Evolutionary conservation across 1,139 yeast genomes (phyloP).

Genomic region (Blastobotrys indianensis): DNA sequence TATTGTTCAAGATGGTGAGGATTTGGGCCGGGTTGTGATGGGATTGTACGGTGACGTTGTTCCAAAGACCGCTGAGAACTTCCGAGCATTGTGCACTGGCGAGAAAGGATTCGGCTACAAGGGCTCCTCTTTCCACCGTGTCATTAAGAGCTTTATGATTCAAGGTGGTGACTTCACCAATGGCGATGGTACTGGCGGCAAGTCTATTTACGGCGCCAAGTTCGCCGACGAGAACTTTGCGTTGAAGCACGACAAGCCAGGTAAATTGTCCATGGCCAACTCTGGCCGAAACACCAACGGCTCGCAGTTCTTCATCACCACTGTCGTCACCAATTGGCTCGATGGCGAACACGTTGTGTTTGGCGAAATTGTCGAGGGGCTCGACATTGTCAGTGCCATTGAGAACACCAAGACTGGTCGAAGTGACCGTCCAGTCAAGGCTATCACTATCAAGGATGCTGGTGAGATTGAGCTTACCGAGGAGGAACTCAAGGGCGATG

Average conservation of each 20-base stretch:
- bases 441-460: conserved; percentile 64
- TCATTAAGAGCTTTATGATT: conserved; percentile 88
- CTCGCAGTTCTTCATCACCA: conserved; percentile 91
- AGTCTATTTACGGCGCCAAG: conserved; percentile 85
- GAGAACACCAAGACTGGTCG: conserved; percentile 69
- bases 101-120: conserved; percentile 82
- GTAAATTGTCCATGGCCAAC: conserved; percentile 79
- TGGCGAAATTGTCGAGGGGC: conserved; percentile 88
- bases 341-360: conserved; percentile 95
- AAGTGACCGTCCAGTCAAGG: conserved; percentile 66
- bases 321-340: conserved; percentile 85
- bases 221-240: conserved; percentile 85
- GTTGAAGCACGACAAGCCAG: conserved; percentile 76
- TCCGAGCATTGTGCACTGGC: conserved; percentile 63
- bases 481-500: conserved; percentile 11
- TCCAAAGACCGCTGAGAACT: conserved; percentile 88
- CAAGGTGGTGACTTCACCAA: conserved; percentile 97
- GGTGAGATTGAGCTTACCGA: conserved; percentile 53
- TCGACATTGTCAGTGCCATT: conserved; percentile 70
- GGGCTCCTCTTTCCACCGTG: conserved; percentile 86
- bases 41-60: conserved; percentile 83
- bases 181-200: conserved; percentile 93
- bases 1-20: conserved; percentile 69
- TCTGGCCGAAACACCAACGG: conserved; percentile 97
- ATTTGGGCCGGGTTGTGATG: conserved; percentile 63